Evolutionary conservation across 441 rosid genomes (phyloP).

Genomic region (Bruguiera hainesii): DNA sequence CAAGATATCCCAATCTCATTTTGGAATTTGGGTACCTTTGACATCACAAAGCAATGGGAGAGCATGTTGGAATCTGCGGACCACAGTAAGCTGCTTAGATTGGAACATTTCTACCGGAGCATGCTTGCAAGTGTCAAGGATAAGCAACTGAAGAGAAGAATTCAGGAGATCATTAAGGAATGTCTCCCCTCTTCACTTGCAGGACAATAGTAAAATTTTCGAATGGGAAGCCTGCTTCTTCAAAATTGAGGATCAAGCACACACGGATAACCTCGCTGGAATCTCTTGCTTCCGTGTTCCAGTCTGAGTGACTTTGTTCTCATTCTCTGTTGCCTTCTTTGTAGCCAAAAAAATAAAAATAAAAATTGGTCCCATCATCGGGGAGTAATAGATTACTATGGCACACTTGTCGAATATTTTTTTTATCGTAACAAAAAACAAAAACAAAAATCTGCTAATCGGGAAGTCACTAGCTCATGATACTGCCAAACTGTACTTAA

Average conservation of each 20-base stretch:
- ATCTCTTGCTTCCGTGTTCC: too few relatives aligned
- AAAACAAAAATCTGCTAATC: too few relatives aligned
- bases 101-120: slow-evolving; percentile 72
- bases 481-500: too few relatives aligned
- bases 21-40: slow-evolving; percentile 46
- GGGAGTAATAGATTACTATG: too few relatives aligned
- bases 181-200: slow-evolving; percentile 42
- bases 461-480: too few relatives aligned
- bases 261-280: neutral
- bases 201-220: slow-evolving; percentile 1
- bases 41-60: slow-evolving; percentile 77
- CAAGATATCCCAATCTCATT: slow-evolving; percentile 59
- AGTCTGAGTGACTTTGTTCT: too few relatives aligned
- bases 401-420: too few relatives aligned
- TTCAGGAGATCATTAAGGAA: slow-evolving; percentile 74
- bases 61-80: slow-evolving; percentile 74
- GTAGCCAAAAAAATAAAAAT: too few relatives aligned
- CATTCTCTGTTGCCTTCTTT: too few relatives aligned
- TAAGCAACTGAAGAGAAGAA: slow-evolving; percentile 71
- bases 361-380: too few relatives aligned
- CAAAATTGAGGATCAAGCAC: neutral
- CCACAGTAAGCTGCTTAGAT: slow-evolving; percentile 48
- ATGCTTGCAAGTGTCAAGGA: slow-evolving; percentile 75
- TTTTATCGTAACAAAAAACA: too few relatives aligned
- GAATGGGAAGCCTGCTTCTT: neutral